Base-by-base conservation (phyloP, 208 protist species). In the Crithidia expoeki region DNA sequence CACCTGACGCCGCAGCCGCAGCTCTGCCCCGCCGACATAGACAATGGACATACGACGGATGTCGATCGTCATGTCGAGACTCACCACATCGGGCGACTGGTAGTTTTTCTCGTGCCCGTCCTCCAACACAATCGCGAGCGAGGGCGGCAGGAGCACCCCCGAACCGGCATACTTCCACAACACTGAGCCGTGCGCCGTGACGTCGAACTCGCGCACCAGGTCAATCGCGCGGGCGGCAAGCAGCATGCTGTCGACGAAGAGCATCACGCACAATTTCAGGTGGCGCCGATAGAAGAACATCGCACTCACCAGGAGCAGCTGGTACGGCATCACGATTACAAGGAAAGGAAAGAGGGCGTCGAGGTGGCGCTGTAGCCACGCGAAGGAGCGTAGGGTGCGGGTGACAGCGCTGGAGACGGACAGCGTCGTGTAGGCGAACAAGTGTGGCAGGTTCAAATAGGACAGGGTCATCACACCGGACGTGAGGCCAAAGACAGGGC, bases 201-300 rank as follows among this genome's bases (percentile, higher is more conserved):
- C 80, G 59, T 93, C 87, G 70, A 88, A 94, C 66, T 92, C 85
- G 14, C 91, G 77, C 19, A 90, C 78, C 4, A 94, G 72, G 72
- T 94, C 85, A 33, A 94, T 89, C 19, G 74, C 68, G 9, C 86
- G 83, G 23, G 78, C 78, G 44, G 79, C 47, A 7, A 94, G 77
- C 64, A 94, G 75, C 71, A 84, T 64, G 52, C 78, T 81, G n/a
- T 80, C 74, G 14, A 64, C 68, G 33, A 88, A 27, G 52, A 94
- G 64, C 40, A 96, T 66, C 49, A 81, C n/a, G 32, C 80, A 66
- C 17, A 79, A 79, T 40, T 71, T 34, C 33, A 67, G 47, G 59
- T 92, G 81, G 68, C 84, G 65, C 7, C 76, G 64, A 51, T 93
- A 94, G 63, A 86, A 93, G 49, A 69, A 70, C 25, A 91, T 76